These are phyloP conservation scores for Triangularia verruculosa DNA, from an alignment of 2,329 filamentous ascomycete species.

Conservation along the genomic window DNA sequence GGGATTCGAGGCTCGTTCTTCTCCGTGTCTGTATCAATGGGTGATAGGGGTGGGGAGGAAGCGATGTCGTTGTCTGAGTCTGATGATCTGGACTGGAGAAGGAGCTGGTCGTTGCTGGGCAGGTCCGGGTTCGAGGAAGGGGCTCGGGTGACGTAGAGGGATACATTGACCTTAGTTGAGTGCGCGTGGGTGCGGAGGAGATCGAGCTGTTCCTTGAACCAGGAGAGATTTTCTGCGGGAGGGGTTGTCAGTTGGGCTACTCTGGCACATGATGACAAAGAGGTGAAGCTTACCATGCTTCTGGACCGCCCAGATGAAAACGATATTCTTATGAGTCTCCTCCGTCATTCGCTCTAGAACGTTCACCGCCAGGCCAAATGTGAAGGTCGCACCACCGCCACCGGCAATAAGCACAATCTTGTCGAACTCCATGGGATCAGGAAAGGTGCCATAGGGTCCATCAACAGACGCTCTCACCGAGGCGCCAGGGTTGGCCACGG, in stretches of 20 bases:
- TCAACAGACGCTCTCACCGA: conserved; percentile 53
- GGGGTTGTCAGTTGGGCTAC: conserved; percentile 2
- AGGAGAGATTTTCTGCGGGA: conserved; percentile 29
- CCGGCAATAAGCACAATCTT: conserved; percentile 59
- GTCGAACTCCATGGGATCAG: conserved; percentile 50
- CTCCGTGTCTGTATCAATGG: conserved; percentile 15
- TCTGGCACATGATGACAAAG: background rate
- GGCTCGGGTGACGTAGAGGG: conserved; percentile 38
- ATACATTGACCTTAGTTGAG: conserved; percentile 38
- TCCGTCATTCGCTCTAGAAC: conserved; percentile 43
- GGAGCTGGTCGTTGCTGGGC: background rate
- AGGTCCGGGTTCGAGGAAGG: conserved; percentile 13
- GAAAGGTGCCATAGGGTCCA: conserved; percentile 57
- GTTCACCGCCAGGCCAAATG: conserved; percentile 47
- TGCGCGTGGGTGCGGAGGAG: conserved; percentile 38
- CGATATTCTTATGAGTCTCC: conserved; percentile 38
- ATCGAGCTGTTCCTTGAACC: conserved; percentile 37
- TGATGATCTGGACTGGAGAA: background rate
- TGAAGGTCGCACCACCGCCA: conserved; percentile 60
- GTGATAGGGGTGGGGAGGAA: conserved; percentile 24
- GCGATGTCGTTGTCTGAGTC: conserved; percentile 22
- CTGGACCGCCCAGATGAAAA: conserved; percentile 50
- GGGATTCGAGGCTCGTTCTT: conserved; percentile 11
- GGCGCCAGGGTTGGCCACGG: conserved; percentile 47
- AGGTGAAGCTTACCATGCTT: conserved; percentile 40